Conservation (phyloP, 148 eudicot genomes). For the Arbutus unedo region DNA sequence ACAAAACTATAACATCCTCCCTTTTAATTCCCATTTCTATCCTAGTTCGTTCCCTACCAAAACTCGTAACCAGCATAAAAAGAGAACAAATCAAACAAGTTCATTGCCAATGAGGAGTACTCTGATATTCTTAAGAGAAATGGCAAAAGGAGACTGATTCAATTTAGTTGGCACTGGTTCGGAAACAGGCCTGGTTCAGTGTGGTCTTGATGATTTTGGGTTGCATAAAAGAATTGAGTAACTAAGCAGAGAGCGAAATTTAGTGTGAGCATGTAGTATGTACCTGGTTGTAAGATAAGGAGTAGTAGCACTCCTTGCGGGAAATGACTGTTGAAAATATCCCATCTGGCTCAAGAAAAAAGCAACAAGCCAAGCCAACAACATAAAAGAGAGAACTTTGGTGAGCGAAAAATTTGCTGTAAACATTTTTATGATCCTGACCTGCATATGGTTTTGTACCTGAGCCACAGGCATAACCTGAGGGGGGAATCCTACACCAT, state of each 20-base stretch:
- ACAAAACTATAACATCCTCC: background rate
- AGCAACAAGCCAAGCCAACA: background rate
- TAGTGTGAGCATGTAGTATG: background rate
- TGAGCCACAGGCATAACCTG: slow-evolving; percentile 28
- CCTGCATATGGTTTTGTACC: slow-evolving; percentile 22
- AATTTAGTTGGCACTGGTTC: background rate
- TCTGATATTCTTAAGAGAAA: background rate
- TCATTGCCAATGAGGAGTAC: background rate
- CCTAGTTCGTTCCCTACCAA: background rate
- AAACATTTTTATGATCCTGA: background rate
- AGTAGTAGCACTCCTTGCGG: slow-evolving; percentile 13
- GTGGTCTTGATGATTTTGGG: background rate
- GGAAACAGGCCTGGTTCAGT: background rate
- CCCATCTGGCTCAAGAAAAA: slow-evolving; percentile 37
- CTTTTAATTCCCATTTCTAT: background rate
- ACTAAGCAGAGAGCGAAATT: background rate
- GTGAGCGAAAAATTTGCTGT: background rate
- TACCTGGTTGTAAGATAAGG: slow-evolving; percentile 45
- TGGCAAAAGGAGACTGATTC: background rate
- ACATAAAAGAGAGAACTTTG: background rate
- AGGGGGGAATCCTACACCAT: slow-evolving; percentile 19
- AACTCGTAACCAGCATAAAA: background rate
- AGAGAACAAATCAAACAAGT: background rate
- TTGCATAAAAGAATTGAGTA: background rate
- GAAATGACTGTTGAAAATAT: slow-evolving; percentile 27